Conservation (phyloP, 768 basidiomycete genomes). For the Suillus ampliporus region DNA sequence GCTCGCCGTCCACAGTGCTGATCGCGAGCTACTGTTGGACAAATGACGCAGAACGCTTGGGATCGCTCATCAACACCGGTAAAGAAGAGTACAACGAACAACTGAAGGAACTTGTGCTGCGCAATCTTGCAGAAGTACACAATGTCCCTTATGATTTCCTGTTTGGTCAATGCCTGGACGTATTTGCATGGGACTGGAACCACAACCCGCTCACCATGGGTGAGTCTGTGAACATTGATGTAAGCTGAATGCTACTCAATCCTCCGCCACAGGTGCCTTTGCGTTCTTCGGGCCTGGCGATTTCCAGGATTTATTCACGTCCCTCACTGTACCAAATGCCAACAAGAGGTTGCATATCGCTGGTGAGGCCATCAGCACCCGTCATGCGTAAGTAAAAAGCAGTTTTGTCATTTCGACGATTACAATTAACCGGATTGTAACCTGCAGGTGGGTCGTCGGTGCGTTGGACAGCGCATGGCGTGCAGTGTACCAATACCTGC, state of each 20-base stretch:
- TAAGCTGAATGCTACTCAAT: neutral
- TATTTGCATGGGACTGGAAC: too few relatives aligned
- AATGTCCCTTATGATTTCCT: too few relatives aligned
- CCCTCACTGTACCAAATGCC: conserved; percentile 38
- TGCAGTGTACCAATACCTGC: conserved; percentile 34
- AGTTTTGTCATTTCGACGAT: too few relatives aligned
- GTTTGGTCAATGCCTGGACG: too few relatives aligned
- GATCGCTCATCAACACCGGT: too few relatives aligned
- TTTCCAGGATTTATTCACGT: conserved; percentile 37
- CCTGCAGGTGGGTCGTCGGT: conserved; percentile 43
- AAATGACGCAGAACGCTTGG: too few relatives aligned
- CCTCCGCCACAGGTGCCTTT: conserved; percentile 38
- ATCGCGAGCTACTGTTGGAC: too few relatives aligned
- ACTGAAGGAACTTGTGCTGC: too few relatives aligned
- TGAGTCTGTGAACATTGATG: conserved; percentile 20
- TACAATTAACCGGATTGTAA: neutral
- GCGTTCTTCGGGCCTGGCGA: conserved; percentile 48
- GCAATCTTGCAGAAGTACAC: conserved; percentile 10
- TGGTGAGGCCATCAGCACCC: conserved; percentile 42
- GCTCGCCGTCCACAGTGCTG: too few relatives aligned
- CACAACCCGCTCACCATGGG: conserved; percentile 29
- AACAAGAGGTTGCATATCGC: conserved; percentile 39
- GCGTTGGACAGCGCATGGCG: conserved; percentile 44
- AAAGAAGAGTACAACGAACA: too few relatives aligned
- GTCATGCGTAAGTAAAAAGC: conserved; percentile 33